Base-by-base conservation (phyloP, 495 filamentous ascomycete genomes). In the Neurospora pannonica region DNA sequence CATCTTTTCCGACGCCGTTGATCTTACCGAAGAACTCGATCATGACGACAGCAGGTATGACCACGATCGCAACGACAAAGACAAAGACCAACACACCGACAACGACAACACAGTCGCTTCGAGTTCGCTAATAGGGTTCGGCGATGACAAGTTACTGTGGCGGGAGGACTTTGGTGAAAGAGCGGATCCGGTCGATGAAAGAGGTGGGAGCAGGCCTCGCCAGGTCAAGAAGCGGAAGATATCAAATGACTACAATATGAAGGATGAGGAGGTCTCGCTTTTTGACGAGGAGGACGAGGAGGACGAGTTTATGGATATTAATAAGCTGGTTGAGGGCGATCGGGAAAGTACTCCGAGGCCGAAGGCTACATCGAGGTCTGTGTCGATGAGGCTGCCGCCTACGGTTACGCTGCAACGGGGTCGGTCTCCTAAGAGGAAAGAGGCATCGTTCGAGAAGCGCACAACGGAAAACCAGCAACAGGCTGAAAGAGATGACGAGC, bases 21-120 rank as follows among this genome's bases (percentile, higher is more conserved):
- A 96, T 77, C 80, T 97, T 46, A 96, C 93, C 1, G 89, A 86
- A 17, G 90, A 67, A 34, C 24, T 88, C 46, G 88, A 82, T 77
- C 74, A 73, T 48, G 38, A 77, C 84, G 24, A 82, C 80, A 70
- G 40, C 40, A 43, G 3, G 7, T 43, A 43, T n/a, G 17, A 3
- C 4, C 8, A 46, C n/a, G 19, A 21, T 46, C 48, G 0, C 21
- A 84, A 84, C 54, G 54, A 8, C 15, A 62, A 19, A 34, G 54
- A 34, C 28, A 60, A 60, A 60, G 48, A 60, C 0, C 48, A 31
- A 31, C 31, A 60, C 21, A 60, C 48, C 10, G 48, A 60, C 5
- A 67, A 67, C 6, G 54, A 34, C 7, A 28, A 67, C 15, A 34
- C 54, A 19, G 28, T 67, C 28, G 54, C 7, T 72, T 85, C 73